phyloP scores from a whole-genome alignment of 2,329 filamentous ascomycete species.

The Hymenoscyphus scutula region DNA sequence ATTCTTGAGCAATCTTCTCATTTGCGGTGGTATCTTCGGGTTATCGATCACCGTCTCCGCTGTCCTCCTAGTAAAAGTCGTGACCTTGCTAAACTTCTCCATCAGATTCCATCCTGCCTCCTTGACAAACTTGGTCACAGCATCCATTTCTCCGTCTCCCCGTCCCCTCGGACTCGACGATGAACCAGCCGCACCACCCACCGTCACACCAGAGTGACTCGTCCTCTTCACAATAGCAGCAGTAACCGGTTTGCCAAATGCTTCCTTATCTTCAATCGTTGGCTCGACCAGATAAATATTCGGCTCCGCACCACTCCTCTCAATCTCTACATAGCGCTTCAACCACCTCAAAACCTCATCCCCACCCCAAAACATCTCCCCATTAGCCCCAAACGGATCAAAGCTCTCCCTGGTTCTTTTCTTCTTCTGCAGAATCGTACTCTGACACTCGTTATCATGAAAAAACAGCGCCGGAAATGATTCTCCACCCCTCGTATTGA shows the following conservation, averaged over 20 bases:
- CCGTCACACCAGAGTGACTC: conserved; percentile 32
- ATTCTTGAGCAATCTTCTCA: conserved; percentile 79
- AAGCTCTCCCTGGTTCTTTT: conserved; percentile 79
- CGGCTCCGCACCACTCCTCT: conserved; percentile 80
- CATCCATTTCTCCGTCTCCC: conserved; percentile 79
- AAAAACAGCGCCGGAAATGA: conserved; percentile 96
- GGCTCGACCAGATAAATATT: conserved; percentile 92
- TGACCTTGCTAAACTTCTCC: conserved; percentile 96
- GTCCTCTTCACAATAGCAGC: conserved; percentile 42
- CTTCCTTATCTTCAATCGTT: conserved; percentile 75
- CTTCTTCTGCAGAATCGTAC: conserved; percentile 91
- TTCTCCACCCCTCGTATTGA: conserved; percentile 87
- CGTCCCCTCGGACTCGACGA: conserved; percentile 40
- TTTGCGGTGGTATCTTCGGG: conserved; percentile 83
- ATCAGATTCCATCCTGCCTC: conserved; percentile 95
- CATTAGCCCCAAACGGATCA: conserved; percentile 82
- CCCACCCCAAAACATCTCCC: conserved; percentile 94
- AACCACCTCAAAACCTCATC: conserved; percentile 94
- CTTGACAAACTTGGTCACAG: conserved; percentile 88
- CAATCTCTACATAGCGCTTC: conserved; percentile 76
- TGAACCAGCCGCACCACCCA: conserved; percentile 39
- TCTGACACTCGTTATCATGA: conserved; percentile 95
- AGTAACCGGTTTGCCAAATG: conserved; percentile 58
- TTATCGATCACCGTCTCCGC: conserved; percentile 92
- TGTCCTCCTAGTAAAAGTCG: conserved; percentile 88